phyloP scores from a whole-genome alignment of 768 basidiomycete genomes.

The Amanita polypyramis region DNA sequence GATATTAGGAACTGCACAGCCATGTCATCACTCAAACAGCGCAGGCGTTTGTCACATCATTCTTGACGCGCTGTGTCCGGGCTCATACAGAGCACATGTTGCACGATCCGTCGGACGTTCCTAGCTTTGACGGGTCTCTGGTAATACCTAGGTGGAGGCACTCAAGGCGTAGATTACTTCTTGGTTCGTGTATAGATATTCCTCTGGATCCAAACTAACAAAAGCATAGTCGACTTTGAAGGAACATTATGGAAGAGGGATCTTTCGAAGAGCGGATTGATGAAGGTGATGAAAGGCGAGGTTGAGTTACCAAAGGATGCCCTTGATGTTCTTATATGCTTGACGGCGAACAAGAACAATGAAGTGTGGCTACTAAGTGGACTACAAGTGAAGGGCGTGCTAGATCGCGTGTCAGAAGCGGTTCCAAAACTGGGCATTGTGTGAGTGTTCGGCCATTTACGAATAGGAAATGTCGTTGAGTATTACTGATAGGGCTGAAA shows the following conservation, averaged over 20 bases:
- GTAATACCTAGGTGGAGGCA: constrained; percentile 61
- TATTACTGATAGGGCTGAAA: constrained; percentile 51
- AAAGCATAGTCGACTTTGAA: constrained; percentile 54
- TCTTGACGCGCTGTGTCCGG: constrained; percentile 67
- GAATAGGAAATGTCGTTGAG: not conserved
- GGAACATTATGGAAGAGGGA: constrained; percentile 69
- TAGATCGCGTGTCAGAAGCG: constrained; percentile 51
- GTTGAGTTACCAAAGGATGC: constrained; percentile 25
- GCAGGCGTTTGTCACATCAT: constrained; percentile 71
- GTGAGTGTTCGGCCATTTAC: constrained; percentile 26
- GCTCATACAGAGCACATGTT: constrained; percentile 59
- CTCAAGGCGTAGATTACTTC: constrained; percentile 50
- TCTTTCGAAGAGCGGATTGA: constrained; percentile 33
- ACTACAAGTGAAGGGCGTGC: constrained; percentile 46
- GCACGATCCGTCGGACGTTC: constrained; percentile 22
- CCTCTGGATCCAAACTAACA: not conserved
- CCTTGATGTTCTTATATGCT: constrained; percentile 39
- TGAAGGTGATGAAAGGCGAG: constrained; percentile 21
- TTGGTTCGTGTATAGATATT: constrained; percentile 17
- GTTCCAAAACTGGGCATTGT: constrained; percentile 69
- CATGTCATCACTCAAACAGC: constrained; percentile 85
- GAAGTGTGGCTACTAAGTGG: constrained; percentile 82
- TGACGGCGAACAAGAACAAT: constrained; percentile 57
- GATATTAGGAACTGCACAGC: constrained; percentile 55
- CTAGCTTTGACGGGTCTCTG: constrained; percentile 26